Evolutionary conservation across 1,139 yeast species (phyloP), one percentile per base, ranked within the genome.

Genomic region (Pichia sp.): DNA sequence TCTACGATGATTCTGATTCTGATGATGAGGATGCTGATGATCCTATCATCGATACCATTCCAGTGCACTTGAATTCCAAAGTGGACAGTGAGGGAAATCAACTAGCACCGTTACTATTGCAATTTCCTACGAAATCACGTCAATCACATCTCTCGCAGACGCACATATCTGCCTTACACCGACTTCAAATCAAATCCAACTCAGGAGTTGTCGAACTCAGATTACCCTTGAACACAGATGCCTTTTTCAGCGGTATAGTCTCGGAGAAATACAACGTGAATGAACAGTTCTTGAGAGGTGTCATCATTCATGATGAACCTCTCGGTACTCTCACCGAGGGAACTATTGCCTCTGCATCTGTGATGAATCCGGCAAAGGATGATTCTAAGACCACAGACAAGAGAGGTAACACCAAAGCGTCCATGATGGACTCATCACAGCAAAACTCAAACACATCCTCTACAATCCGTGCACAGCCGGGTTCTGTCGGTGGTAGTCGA

Each of bases 41-140:
- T 60, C 94, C 94, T 2, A 70, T 91, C 9, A 67, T 87, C 2
- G 70, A 74, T 34, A 84, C 84, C 33, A 72, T 84, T 15, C 96
- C 97, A 2, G 63, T 91, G 10, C 72, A 66, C 41, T 32, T 53
- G 18, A 52, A 48, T 33, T 29, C 19, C 7, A 13, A 14, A 14
- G 24, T 20, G 11, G 7, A 2, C 3, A 22, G 11, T 14, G 27
- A 25, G 9, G n/a, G n/a, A n/a, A n/a, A 15, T 25, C 14, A 22
- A n/a, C 53, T 22, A 44, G 53, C 17, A 46, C 58, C 42, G 43
- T 55, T 40, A 47, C 51, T 77, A 19, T 53, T 78, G 33, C 97
- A 88, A 56, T 88, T 77, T 51, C 86, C 91, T 2, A 85, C 85
- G 6, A 70, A 45, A 28, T 32, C 43, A 20, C 18, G 39, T 11